phyloP scores from a whole-genome alignment of 192 early-diverging fungal genomes.

The Rhizoclosmatium sp. region DNA sequence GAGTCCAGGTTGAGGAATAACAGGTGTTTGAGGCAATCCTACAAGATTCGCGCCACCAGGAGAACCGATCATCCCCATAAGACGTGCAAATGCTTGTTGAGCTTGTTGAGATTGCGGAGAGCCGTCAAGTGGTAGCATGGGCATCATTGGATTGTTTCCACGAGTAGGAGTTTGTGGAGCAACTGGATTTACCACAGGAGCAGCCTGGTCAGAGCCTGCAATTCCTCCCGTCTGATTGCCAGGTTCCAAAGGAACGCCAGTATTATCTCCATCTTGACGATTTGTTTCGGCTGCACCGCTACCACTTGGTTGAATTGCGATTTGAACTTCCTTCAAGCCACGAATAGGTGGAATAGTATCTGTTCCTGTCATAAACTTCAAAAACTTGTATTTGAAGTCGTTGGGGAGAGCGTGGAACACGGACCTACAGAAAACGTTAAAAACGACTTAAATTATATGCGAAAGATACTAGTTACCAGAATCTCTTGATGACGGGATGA shows the following conservation, averaged over 20 bases:
- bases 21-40: too few species aligned
- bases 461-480: constrained; percentile 16
- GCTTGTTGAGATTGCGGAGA: background rate
- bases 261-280: background rate
- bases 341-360: constrained; percentile 30
- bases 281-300: background rate
- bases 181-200: background rate
- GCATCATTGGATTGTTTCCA: background rate
- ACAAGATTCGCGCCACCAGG: too few species aligned
- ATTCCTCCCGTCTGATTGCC: background rate
- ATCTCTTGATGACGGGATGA: constrained; percentile 33
- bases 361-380: constrained; percentile 37
- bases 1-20: too few species aligned
- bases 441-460: background rate
- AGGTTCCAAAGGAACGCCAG: background rate
- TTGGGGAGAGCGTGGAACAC: constrained; percentile 32
- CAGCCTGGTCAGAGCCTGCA: background rate
- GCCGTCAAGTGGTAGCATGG: background rate
- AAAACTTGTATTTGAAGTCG: constrained; percentile 31
- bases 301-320: constrained; percentile 31
- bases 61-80: too few species aligned
- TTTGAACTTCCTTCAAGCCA: constrained; percentile 23
- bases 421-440: constrained; percentile 8
- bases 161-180: background rate
- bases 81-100: too few species aligned